phyloP scores from a whole-genome alignment of 441 rosid genomes.

The Mallotus repandus region DNA sequence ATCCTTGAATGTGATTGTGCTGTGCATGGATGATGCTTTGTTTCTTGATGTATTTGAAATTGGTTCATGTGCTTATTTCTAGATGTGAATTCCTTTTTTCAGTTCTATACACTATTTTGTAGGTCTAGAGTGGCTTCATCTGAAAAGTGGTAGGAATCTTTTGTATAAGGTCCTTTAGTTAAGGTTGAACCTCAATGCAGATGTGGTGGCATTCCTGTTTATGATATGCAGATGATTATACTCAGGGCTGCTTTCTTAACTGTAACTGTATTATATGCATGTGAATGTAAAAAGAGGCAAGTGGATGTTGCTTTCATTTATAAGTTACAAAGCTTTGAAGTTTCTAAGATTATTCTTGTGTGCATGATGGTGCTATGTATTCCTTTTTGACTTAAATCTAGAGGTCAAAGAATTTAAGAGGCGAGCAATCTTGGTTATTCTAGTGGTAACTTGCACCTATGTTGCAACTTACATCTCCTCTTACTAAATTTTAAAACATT shows the following conservation, averaged over 20 bases:
- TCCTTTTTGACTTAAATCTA: background rate
- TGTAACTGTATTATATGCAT: background rate
- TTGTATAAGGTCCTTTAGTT: slow-evolving; percentile 78
- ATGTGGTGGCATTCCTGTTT: slow-evolving; percentile 91
- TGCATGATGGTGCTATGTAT: background rate
- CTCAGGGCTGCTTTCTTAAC: slow-evolving; percentile 62
- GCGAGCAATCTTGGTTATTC: background rate
- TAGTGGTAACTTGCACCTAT: too few relatives aligned
- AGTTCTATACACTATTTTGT: slow-evolving; percentile 99
- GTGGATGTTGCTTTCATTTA: slow-evolving; percentile 1
- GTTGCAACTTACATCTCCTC: too few relatives aligned
- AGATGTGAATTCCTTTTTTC: slow-evolving; percentile 31
- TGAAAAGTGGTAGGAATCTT: slow-evolving; percentile 95
- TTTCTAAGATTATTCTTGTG: background rate
- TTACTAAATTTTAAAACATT: too few relatives aligned
- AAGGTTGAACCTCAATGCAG: slow-evolving; percentile 99
- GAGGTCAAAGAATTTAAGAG: background rate
- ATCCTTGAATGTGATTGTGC: background rate
- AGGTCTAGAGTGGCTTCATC: slow-evolving; percentile 91
- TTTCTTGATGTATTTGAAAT: slow-evolving; percentile 17
- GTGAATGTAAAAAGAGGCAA: background rate
- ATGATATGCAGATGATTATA: slow-evolving; percentile 92
- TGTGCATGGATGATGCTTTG: background rate
- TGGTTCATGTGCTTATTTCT: slow-evolving; percentile 9
- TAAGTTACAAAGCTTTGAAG: background rate